These are phyloP conservation scores for Schwanniomyces occidentalis DNA, from an alignment of 805 yeast genomes.

Conservation along the genomic window DNA sequence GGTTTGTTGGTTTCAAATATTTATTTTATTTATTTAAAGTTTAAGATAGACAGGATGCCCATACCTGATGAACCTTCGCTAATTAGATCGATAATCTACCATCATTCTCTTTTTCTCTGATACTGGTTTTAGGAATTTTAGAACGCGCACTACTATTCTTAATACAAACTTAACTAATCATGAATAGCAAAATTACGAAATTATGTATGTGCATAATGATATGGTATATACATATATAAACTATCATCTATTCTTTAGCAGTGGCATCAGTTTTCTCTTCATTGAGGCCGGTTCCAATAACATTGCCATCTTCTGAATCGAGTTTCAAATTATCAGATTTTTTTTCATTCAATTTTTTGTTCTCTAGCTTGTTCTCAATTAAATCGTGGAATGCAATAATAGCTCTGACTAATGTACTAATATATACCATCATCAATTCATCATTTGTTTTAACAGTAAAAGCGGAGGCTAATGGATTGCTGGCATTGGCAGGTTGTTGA, in stretches of 20 bases:
- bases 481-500: constrained; percentile 16
- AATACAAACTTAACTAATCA: no score
- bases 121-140: no score
- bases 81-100: no score
- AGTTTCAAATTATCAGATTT: constrained; percentile 32
- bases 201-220: no score
- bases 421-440: constrained; percentile 90
- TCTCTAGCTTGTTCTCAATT: constrained; percentile 92
- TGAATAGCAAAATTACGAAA: no score
- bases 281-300: constrained; percentile 13
- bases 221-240: no score
- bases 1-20: no score
- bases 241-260: constrained; percentile 8
- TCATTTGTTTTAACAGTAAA: constrained; percentile 93
- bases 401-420: constrained; percentile 86
- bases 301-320: constrained; percentile 28
- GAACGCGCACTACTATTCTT: no score
- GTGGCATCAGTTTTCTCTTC: constrained; percentile 10
- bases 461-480: constrained; percentile 67
- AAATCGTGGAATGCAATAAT: constrained; percentile 95
- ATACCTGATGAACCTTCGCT: no score
- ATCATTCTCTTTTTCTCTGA: no score
- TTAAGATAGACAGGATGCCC: no score
- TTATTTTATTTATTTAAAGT: not conserved
- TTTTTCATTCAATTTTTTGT: constrained; percentile 50